phyloP scores from a whole-genome alignment of 1,139 yeast genomes.

The Lodderomyces parapsilosis region DNA sequence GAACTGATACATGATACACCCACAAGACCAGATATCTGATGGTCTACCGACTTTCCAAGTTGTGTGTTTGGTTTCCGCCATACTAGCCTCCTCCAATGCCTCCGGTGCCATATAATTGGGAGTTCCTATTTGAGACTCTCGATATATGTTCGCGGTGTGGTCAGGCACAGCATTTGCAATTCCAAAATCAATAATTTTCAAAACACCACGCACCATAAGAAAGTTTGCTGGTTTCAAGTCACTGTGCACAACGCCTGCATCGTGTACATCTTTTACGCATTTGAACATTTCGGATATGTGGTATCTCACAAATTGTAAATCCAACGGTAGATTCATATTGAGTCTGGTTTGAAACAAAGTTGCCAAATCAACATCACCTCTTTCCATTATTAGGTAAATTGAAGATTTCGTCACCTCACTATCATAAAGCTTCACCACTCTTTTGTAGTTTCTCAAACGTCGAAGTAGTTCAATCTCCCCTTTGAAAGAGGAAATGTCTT shows the following conservation, averaged over 20 bases:
- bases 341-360: slow-evolving; percentile 68
- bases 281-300: slow-evolving; percentile 77
- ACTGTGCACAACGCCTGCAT: slow-evolving; percentile 86
- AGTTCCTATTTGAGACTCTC: slow-evolving; percentile 92
- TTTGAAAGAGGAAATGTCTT: slow-evolving; percentile 74
- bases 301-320: slow-evolving; percentile 75
- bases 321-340: slow-evolving; percentile 49
- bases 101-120: slow-evolving; percentile 99
- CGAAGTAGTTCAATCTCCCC: slow-evolving; percentile 83
- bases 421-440: slow-evolving; percentile 81
- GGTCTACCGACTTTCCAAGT: slow-evolving; percentile 94
- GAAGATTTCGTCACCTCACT: slow-evolving; percentile 65
- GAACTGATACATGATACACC: slow-evolving; percentile 95
- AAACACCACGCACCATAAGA: slow-evolving; percentile 76
- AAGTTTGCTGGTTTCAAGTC: slow-evolving; percentile 96
- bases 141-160: slow-evolving; percentile 83
- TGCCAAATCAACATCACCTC: slow-evolving; percentile 91
- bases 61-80: slow-evolving; percentile 26
- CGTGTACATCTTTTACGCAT: slow-evolving; percentile 87
- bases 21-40: slow-evolving; percentile 97
- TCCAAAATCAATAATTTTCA: slow-evolving; percentile 93
- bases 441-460: slow-evolving; percentile 55
- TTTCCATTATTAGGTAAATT: slow-evolving; percentile 83
- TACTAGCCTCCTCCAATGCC: slow-evolving; percentile 67
- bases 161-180: slow-evolving; percentile 94